A percentile compares a stretch with the other conserved stretches of the same genome.
Evolutionary conservation across 2,329 filamentous ascomycete species (phyloP).

Genomic region (Sporothrix brunneoviolacea): DNA sequence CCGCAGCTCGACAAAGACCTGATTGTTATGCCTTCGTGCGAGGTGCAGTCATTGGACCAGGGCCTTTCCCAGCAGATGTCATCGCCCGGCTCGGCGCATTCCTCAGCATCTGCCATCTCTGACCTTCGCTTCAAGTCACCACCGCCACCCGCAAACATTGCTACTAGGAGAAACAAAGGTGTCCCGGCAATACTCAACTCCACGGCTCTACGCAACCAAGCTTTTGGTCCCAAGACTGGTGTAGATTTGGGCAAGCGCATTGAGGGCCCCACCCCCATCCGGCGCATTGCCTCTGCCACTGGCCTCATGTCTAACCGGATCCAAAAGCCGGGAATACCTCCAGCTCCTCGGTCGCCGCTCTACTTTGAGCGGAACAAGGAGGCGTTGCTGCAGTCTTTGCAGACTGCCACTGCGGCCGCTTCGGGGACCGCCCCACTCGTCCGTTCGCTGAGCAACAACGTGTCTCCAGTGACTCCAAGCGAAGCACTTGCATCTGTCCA

Average conservation of each 20-base stretch:
- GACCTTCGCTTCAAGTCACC: constrained; percentile 41
- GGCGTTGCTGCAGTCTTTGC: constrained; percentile 33
- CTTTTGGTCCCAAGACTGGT: constrained; percentile 40
- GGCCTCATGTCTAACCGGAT: constrained; percentile 35
- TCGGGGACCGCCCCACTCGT: constrained; percentile 33
- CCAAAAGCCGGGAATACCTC: constrained; percentile 29
- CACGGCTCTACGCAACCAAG: constrained; percentile 37
- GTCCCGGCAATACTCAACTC: constrained; percentile 43
- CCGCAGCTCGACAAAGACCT: constrained; percentile 9
- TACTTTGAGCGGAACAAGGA: constrained; percentile 41
- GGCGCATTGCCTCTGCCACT: constrained; percentile 47
- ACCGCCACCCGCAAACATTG: constrained; percentile 46
- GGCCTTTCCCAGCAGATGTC: constrained; percentile 21
- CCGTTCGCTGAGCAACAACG: constrained; percentile 7
- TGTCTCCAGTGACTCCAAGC: constrained; percentile 1
- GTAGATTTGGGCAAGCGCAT: constrained; percentile 38
- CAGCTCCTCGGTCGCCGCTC: constrained; percentile 37
- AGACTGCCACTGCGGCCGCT: constrained; percentile 19
- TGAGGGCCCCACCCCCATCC: constrained; percentile 42
- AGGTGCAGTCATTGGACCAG: constrained; percentile 5
- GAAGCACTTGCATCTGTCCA: neutral
- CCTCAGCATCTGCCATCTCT: constrained; percentile 22
- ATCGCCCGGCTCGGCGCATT: constrained; percentile 27
- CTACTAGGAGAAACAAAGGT: constrained; percentile 45
- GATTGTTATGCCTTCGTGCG: constrained; percentile 7